Evolutionary conservation across 257 asterid genomes (phyloP).

Genomic region (Nicotiana otophora): DNA sequence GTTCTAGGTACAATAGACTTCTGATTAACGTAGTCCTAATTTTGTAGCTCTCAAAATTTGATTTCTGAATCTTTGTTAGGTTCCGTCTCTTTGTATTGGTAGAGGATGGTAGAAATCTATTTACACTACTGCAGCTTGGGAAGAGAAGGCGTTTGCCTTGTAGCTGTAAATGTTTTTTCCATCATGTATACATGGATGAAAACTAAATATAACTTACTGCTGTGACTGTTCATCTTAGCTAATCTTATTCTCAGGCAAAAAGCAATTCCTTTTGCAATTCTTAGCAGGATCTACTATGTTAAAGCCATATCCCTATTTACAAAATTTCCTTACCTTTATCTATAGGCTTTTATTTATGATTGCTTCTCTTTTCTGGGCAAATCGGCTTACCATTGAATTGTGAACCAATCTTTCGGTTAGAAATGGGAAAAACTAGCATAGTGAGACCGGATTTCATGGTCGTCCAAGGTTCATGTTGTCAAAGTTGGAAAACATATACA

Average conservation of each 20-base stretch:
- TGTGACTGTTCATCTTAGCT: not conserved
- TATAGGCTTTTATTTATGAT: not conserved
- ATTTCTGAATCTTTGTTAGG: not conserved
- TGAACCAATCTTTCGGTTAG: not conserved
- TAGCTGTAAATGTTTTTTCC: not conserved
- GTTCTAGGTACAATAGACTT: not conserved
- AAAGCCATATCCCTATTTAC: not conserved
- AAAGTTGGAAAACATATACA: not conserved
- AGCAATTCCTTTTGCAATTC: not conserved
- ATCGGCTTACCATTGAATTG: not conserved
- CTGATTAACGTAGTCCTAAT: not conserved
- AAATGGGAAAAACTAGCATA: not conserved
- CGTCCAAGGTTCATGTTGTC: not conserved
- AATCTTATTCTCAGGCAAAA: not conserved
- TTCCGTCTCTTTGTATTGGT: not conserved
- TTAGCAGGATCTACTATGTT: slow-evolving; percentile 1
- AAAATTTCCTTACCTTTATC: not conserved
- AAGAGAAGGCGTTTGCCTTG: not conserved
- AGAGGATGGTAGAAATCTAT: not conserved
- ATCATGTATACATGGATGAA: not conserved
- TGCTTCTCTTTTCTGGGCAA: not conserved
- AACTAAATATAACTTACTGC: not conserved
- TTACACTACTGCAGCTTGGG: not conserved
- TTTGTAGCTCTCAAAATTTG: not conserved
- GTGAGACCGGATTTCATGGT: not conserved